Base-by-base conservation (phyloP, 2,329 filamentous ascomycete genomes). In the Cladophialophora psammophila region DNA sequence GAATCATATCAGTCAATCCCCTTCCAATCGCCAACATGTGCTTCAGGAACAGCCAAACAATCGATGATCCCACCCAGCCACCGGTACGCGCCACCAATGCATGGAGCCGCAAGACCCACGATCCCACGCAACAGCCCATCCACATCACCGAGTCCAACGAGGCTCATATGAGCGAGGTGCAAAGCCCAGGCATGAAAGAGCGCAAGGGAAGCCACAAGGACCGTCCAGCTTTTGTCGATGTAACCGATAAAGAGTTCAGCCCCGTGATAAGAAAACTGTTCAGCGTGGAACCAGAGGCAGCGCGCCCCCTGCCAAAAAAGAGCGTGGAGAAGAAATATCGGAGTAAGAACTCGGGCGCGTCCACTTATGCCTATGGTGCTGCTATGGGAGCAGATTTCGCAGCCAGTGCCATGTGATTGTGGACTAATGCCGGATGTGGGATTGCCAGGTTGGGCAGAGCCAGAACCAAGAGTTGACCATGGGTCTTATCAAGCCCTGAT, bases 51-150 rank as follows among this genome's bases (percentile, higher is more conserved):
- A 56, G 38, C 32, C 36, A 35, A 13, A 50, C 67, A n/a, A 32
- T 42, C 18, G 50, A 63, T 48, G 68, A 70, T 38, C 68, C 68
- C 4, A 70, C 68, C 38, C 65, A 70, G 53, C 63, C 66, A n/a
- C 61, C 68, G 3, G 60, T 68, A 31, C 62, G 55, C 36, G 48
- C 64, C 20, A 56, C 56, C 13, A 45, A 45, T 2, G 48, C n/a
- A 18, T 48, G 36, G 31, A 4, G 40, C 42, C 54, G n/a, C 18
- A 40, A 67, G 32, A 35, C 36, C 15, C 3, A 38, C n/a, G 68
- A 70, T 26, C 68, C 68, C 10, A 70, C 68, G 20, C 65, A 70
- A 63, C 68, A 70, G 40, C 65, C 68, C 32, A 64, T 70, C 40
- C 53, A 55, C 35, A 64, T 67, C n/a, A 63, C 65, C 12, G 54